Evolutionary conservation across 805 yeast genomes (phyloP), one percentile per base, ranked within the genome.

Genomic region (Kuraishia molischiana): DNA sequence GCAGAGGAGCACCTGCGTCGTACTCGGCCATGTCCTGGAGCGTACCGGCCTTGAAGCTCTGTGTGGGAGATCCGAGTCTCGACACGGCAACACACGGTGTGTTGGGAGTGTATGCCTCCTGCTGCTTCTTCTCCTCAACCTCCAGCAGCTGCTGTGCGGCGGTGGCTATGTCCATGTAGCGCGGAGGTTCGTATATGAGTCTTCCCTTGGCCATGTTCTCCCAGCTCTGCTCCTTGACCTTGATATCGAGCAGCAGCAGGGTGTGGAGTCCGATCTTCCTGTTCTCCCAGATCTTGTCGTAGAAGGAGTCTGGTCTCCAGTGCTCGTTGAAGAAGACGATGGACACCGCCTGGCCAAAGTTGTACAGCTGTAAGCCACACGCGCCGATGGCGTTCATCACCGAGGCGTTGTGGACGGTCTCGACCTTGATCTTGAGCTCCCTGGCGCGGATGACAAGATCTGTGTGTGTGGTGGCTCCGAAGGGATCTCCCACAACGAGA

Each of bases 301-400:
- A 92, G 66, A 94, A 90, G 30, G 95, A 82, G 58, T 90, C 97
- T 1, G 98, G 98, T 58, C 85, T 82, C 97, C 98, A 90, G 41
- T 67, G 64, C 17, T 90, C 97, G 20, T 95, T 89, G 69, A 92
- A 90, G 56, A 92, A 92, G 2, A 92, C 97, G 56, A 92, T 67
- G 2, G 96, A 86, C n/a, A 90, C 90, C 9, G 97, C 87, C 63
- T 92, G 97, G 8, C 98, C 98, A 61, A 89, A 90, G 50, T 82
- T 87, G 61, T 90, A 90, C 41, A 90, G 67, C 59, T 90, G 98
- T 46, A 92, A 70, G 18, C 98, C 98, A 64, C 97, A 87, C 1
- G 97, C 95, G 15, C 98, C 98, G 19, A 90, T 95, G 0, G 97
- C 98, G 55, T 90, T 90, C 96, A 92, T 87, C 10, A 90, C 92